Conservation (phyloP, 805 yeast species). For the Phaffomyces antillensis region DNA sequence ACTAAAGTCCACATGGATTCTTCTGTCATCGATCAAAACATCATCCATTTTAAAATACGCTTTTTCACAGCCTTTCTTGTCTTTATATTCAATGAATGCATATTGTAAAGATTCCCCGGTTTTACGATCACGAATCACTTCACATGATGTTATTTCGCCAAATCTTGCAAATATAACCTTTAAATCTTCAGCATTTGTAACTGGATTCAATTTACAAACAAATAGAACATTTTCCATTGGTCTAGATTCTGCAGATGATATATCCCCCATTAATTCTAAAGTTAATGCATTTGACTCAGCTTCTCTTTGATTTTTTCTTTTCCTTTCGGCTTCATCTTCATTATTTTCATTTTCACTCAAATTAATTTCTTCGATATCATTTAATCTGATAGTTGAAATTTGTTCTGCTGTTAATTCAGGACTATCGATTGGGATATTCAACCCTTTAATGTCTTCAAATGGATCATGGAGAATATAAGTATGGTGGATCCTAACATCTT, state of each 20-base stretch:
- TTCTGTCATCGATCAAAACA: slow-evolving; percentile 54
- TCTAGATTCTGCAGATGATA: slow-evolving; percentile 48
- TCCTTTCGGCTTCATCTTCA: slow-evolving; percentile 23
- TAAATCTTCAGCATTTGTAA: slow-evolving; percentile 53
- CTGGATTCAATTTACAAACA: slow-evolving; percentile 55
- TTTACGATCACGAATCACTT: slow-evolving; percentile 40
- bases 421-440: slow-evolving; percentile 21
- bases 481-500: slow-evolving; percentile 45
- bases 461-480: slow-evolving; percentile 50
- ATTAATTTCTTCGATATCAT: slow-evolving; percentile 16
- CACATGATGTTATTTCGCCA: slow-evolving; percentile 46
- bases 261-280: slow-evolving; percentile 56
- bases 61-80: slow-evolving; percentile 43
- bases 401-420: slow-evolving; percentile 32
- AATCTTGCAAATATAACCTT: slow-evolving; percentile 52
- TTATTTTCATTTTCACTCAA: slow-evolving; percentile 19
- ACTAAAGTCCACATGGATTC: slow-evolving; percentile 62
- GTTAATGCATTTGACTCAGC: slow-evolving; percentile 52
- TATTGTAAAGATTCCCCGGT: slow-evolving; percentile 49
- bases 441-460: slow-evolving; percentile 29
- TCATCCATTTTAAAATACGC: slow-evolving; percentile 59
- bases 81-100: slow-evolving; percentile 55
- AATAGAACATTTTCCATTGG: slow-evolving; percentile 60
- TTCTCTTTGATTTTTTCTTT: slow-evolving; percentile 24
- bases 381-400: slow-evolving; percentile 26